phyloP scores from a whole-genome alignment of 345 rosid genomes.

The Boechera divaricarpa region DNA sequence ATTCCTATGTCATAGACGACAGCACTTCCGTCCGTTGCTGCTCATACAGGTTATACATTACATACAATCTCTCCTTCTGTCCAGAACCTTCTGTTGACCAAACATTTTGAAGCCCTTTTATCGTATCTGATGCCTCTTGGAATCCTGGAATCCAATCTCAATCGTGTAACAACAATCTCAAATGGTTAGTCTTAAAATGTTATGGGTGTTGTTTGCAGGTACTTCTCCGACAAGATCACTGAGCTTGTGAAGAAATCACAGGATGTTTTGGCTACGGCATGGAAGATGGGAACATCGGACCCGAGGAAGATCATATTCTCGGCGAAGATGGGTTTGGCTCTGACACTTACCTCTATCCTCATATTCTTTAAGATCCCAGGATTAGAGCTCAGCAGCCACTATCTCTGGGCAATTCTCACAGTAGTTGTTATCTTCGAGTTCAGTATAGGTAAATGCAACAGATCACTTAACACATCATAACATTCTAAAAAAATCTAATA shows the following conservation, averaged over 20 bases:
- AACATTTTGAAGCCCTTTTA: neutral
- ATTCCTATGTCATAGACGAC: constrained; percentile 8
- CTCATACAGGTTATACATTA: constrained; percentile 43
- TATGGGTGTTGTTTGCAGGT: constrained; percentile 35
- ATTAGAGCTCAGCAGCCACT: constrained; percentile 61
- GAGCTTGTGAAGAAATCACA: constrained; percentile 28
- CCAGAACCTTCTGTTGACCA: constrained; percentile 13
- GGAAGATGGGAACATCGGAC: constrained; percentile 75
- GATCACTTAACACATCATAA: constrained; percentile 1
- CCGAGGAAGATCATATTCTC: constrained; percentile 86
- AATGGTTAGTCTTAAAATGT: constrained; percentile 23
- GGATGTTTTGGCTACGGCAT: constrained; percentile 46
- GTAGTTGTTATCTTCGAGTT: constrained; percentile 86
- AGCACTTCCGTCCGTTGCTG: constrained; percentile 30
- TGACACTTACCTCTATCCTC: constrained; percentile 66
- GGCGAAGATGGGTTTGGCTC: constrained; percentile 77
- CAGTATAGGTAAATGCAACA: constrained; percentile 65
- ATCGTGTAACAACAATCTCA: constrained; percentile 2
- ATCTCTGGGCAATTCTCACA: constrained; percentile 89
- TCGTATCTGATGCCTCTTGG: constrained; percentile 22
- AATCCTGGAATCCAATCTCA: constrained; percentile 24
- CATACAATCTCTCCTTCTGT: constrained; percentile 9
- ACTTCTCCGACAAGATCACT: constrained; percentile 37
- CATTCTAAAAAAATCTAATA: neutral
- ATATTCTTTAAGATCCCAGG: constrained; percentile 68